Conservation (phyloP, 805 yeast species). For the Saturnispora sekii region DNA sequence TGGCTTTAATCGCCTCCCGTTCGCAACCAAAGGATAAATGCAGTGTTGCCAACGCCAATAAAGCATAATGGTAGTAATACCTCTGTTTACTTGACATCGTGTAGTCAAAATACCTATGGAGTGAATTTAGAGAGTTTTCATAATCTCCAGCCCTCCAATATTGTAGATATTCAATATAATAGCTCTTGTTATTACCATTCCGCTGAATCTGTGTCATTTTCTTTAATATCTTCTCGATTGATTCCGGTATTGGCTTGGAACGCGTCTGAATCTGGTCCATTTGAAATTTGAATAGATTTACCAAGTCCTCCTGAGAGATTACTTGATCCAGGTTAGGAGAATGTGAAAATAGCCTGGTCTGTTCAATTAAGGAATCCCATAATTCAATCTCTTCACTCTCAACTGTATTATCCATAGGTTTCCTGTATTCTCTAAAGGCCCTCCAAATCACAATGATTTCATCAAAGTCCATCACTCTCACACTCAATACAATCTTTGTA, state of each 20-base stretch:
- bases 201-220: slow-evolving; percentile 40
- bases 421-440: slow-evolving; percentile 31
- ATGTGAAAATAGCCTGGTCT: background rate
- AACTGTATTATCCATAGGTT: slow-evolving; percentile 12
- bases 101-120: slow-evolving; percentile 61
- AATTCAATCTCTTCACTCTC: slow-evolving; percentile 6
- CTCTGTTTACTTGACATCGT: slow-evolving; percentile 59
- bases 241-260: slow-evolving; percentile 41
- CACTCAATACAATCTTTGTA: slow-evolving; percentile 29
- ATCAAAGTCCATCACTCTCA: slow-evolving; percentile 38
- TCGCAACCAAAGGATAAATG: slow-evolving; percentile 61
- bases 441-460: slow-evolving; percentile 35
- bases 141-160: slow-evolving; percentile 50
- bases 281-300: slow-evolving; percentile 42
- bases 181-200: slow-evolving; percentile 34
- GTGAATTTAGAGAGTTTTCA: slow-evolving; percentile 46
- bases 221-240: slow-evolving; percentile 32
- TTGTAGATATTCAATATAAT: slow-evolving; percentile 54
- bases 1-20: slow-evolving; percentile 63
- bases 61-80: slow-evolving; percentile 65
- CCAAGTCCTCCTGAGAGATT: slow-evolving; percentile 40
- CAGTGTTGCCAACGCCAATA: slow-evolving; percentile 59
- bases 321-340: background rate
- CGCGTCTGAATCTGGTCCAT: slow-evolving; percentile 41
- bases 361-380: background rate